Conservation (phyloP, 345 rosid genomes). For the Ceriops tagal region DNA sequence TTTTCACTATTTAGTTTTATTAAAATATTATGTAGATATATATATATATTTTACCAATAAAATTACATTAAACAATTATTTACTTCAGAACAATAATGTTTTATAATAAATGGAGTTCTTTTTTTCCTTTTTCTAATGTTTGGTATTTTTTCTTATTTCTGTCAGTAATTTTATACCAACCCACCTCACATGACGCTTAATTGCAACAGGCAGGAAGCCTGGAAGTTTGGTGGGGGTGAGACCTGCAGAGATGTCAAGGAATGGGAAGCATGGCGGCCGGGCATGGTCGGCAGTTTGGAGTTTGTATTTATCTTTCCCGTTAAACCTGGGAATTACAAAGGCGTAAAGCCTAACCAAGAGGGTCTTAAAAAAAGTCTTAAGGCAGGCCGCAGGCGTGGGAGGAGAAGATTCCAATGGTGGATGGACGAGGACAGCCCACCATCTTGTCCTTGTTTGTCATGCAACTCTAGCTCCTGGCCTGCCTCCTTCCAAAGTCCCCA, state of each 20-base stretch:
- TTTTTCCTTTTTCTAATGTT: too few relatives aligned
- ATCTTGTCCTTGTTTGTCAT: conserved; percentile 25
- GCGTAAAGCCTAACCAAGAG: background rate
- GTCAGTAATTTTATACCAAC: too few relatives aligned
- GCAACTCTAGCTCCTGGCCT: background rate
- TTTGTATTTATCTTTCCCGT: background rate
- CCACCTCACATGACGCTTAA: background rate
- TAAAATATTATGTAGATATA: too few relatives aligned
- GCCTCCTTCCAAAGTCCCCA: background rate
- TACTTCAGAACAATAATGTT: too few relatives aligned
- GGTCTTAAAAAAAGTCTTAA: background rate
- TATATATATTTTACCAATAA: too few relatives aligned
- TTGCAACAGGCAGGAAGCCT: conserved; percentile 24
- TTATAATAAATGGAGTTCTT: too few relatives aligned
- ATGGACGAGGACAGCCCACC: conserved; percentile 35
- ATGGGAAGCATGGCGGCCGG: conserved; percentile 23
- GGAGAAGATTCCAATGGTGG: conserved; percentile 24
- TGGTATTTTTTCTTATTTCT: too few relatives aligned
- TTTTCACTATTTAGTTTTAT: background rate
- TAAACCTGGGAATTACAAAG: background rate
- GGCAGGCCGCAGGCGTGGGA: conserved; percentile 11
- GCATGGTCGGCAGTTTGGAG: conserved; percentile 24
- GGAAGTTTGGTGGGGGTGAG: conserved; percentile 26
- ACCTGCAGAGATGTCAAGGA: conserved; percentile 42
- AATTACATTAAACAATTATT: too few relatives aligned